phyloP scores from a whole-genome alignment of 2,329 filamentous ascomycete species.

The Beauveria medogensis region DNA sequence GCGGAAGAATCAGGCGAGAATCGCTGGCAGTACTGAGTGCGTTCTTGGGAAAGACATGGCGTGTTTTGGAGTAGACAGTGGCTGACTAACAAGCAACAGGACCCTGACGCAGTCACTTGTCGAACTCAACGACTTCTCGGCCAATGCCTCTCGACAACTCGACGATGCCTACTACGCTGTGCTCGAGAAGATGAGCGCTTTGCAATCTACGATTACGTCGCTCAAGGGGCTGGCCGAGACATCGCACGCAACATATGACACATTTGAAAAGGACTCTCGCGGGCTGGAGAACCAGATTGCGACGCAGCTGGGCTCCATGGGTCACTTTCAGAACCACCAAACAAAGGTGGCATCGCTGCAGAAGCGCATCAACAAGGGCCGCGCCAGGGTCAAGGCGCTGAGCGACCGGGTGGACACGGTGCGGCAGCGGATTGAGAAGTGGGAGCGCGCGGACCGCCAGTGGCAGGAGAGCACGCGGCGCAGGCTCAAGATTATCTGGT shows the following conservation, averaged over 20 bases:
- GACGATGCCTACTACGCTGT: constrained; percentile 70
- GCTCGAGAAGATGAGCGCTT: constrained; percentile 56
- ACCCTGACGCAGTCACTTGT: constrained; percentile 43
- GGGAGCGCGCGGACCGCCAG: constrained; percentile 58
- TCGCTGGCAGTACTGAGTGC: constrained; percentile 25
- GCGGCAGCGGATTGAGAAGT: constrained; percentile 54
- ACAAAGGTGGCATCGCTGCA: constrained; percentile 54
- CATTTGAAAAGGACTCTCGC: constrained; percentile 52
- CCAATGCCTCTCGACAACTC: constrained; percentile 54
- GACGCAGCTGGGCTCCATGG: constrained; percentile 51
- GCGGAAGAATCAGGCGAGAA: constrained; percentile 28
- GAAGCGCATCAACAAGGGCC: constrained; percentile 50
- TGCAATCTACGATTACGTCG: constrained; percentile 56
- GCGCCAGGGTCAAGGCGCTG: constrained; percentile 50
- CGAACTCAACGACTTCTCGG: constrained; percentile 51
- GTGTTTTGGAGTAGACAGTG: background rate
- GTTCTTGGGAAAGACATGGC: constrained; percentile 9
- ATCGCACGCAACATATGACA: constrained; percentile 48
- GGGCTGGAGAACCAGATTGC: constrained; percentile 53
- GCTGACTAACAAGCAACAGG: constrained; percentile 18
- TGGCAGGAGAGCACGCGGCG: constrained; percentile 61
- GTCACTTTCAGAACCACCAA: constrained; percentile 58
- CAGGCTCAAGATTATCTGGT: constrained; percentile 56
- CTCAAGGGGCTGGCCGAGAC: constrained; percentile 59
- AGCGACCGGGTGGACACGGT: constrained; percentile 58